Percentiles rank a stretch among this genome's conserved stretches.
phyloP scores from a whole-genome alignment of 78 protist species.

The Dictyostelium capitatum region DNA sequence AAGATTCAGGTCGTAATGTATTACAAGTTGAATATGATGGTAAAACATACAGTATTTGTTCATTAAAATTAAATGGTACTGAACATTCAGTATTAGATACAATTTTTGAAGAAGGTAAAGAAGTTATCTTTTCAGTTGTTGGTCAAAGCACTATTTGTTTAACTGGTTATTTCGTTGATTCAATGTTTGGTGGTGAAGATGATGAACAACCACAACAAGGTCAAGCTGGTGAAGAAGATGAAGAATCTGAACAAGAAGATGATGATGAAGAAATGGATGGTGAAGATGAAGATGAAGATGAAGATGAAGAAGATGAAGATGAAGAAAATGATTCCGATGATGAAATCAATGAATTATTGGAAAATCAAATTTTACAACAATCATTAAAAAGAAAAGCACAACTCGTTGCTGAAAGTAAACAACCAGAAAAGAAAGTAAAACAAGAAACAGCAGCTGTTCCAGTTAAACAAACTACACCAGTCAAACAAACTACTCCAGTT shows the following conservation, averaged over 20 bases:
- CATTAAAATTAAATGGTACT: slow-evolving; percentile 11
- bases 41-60: slow-evolving; percentile 31
- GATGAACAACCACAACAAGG: slow-evolving; percentile 41
- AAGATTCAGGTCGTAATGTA: slow-evolving; percentile 49
- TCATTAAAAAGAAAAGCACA: slow-evolving; percentile 29
- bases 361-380: neutral
- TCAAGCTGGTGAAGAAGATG: neutral
- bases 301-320: neutral
- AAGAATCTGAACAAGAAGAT: neutral
- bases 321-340: slow-evolving; percentile 29
- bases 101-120: slow-evolving; percentile 58
- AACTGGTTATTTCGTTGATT: slow-evolving; percentile 77
- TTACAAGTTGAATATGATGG: slow-evolving; percentile 52
- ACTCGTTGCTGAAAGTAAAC: neutral
- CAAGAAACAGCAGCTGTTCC: neutral
- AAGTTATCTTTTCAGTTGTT: slow-evolving; percentile 34
- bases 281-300: slow-evolving; percentile 7
- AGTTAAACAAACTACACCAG: slow-evolving; percentile 1
- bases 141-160: slow-evolving; percentile 64
- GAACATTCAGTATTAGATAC: slow-evolving; percentile 31
- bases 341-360: neutral
- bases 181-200: slow-evolving; percentile 36
- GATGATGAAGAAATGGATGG: slow-evolving; percentile 30
- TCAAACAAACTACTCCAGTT: slow-evolving; percentile 5
- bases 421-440: neutral